phyloP scores from a whole-genome alignment of 176 grass and related monocot genomes.

The Thalia dealbata region DNA sequence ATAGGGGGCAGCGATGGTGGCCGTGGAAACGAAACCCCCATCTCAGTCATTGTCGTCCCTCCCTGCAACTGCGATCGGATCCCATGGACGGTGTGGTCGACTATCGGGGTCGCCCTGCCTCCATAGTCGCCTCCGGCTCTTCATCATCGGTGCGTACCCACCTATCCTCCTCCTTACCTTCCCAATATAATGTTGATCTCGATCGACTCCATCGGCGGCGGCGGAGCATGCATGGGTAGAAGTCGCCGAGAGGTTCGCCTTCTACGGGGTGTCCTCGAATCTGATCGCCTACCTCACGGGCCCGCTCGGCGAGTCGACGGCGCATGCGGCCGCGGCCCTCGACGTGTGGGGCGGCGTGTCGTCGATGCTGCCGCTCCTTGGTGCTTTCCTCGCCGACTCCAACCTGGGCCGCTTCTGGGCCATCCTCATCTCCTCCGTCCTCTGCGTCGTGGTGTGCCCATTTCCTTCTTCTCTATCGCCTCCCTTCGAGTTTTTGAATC shows the following conservation, averaged over 20 bases:
- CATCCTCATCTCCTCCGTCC: constrained; percentile 38
- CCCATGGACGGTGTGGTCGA: constrained; percentile 35
- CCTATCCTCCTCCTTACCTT: neutral
- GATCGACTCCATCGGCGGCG: neutral
- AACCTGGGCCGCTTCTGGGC: constrained; percentile 41
- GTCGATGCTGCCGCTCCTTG: constrained; percentile 34
- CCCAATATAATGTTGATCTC: neutral
- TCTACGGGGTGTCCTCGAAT: constrained; percentile 47
- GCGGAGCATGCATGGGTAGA: neutral
- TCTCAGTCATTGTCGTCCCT: no score
- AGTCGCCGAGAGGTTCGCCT: constrained; percentile 9
- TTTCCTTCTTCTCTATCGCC: no score
- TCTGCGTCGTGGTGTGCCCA: constrained; percentile 32
- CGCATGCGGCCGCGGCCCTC: constrained; percentile 41
- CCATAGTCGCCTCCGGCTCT: constrained; percentile 46
- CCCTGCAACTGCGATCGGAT: constrained; percentile 9
- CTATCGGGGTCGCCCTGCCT: constrained; percentile 32
- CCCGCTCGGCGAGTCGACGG: constrained; percentile 38
- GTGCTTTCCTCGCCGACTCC: constrained; percentile 54
- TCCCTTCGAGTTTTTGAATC: no score
- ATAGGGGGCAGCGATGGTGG: neutral
- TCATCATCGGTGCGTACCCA: constrained; percentile 48
- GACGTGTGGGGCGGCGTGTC: constrained; percentile 43
- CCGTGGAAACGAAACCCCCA: constrained; percentile 19
- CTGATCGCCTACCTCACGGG: constrained; percentile 61